Percentiles rank a stretch among this genome's conserved stretches.
Conservation (phyloP, 805 yeast genomes). For the Saturnispora gosingensis region DNA sequence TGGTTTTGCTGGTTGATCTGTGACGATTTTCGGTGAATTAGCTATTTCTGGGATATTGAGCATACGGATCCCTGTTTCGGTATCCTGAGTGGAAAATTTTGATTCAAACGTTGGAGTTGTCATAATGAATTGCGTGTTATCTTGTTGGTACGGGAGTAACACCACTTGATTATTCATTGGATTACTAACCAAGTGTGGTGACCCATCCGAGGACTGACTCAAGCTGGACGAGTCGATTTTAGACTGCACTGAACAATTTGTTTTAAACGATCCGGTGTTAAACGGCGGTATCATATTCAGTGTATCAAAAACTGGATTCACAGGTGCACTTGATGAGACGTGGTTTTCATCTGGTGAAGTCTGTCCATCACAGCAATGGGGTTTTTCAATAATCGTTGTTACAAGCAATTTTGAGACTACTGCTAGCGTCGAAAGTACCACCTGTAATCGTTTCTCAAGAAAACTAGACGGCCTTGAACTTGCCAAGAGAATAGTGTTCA, state of each 20-base stretch:
- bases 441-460: background rate
- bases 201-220: background rate
- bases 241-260: background rate
- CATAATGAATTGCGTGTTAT: background rate
- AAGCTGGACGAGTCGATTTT: background rate
- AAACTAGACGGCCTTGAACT: background rate
- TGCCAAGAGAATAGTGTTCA: background rate
- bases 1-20: background rate
- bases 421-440: background rate
- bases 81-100: background rate
- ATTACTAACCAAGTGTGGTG: background rate
- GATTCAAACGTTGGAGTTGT: background rate
- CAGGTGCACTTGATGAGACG: background rate
- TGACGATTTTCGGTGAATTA: background rate
- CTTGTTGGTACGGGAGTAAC: background rate
- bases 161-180: background rate
- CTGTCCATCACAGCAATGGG: background rate
- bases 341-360: background rate
- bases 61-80: background rate
- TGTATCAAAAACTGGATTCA: background rate
- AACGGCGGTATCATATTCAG: background rate
- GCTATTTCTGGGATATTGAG: slow-evolving; percentile 7
- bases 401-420: background rate
- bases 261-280: background rate
- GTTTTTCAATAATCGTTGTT: background rate